Evolutionary conservation across 202 grass and related monocot genomes (phyloP).

Genomic region (Hordeum pubiflorum): DNA sequence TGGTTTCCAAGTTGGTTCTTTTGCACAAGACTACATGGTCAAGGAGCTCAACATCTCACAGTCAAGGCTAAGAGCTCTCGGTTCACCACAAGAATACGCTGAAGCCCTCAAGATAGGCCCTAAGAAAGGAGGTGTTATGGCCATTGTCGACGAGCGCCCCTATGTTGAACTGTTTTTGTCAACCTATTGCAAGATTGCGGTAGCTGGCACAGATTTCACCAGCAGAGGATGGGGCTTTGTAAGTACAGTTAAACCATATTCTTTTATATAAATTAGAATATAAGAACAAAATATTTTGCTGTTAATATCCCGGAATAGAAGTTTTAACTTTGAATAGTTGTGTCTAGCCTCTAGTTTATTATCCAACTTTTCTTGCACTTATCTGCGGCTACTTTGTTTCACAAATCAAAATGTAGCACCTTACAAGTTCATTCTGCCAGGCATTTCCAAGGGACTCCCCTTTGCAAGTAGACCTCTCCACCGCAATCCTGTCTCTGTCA

Average conservation of each 20-base stretch:
- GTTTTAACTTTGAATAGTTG: background rate
- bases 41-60: constrained; percentile 61
- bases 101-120: constrained; percentile 63
- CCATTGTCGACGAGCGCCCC: constrained; percentile 78
- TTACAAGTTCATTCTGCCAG: constrained; percentile 34
- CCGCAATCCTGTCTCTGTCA: constrained; percentile 66
- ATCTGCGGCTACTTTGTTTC: background rate
- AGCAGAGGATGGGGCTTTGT: constrained; percentile 93
- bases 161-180: constrained; percentile 72
- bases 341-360: background rate
- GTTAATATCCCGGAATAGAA: background rate
- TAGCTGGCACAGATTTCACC: constrained; percentile 85
- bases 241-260: constrained; percentile 39
- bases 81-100: constrained; percentile 62
- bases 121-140: constrained; percentile 65
- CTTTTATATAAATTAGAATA: constrained; percentile 10
- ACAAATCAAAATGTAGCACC: background rate
- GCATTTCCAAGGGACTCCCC: constrained; percentile 85
- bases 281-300: constrained; percentile 38
- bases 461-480: constrained; percentile 79
- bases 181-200: constrained; percentile 55
- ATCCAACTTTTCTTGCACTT: background rate
- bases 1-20: constrained; percentile 89
- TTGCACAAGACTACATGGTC: constrained; percentile 81
- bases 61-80: constrained; percentile 58